Conservation (phyloP, 306 rosid species). For the Castanospermum australe region DNA sequence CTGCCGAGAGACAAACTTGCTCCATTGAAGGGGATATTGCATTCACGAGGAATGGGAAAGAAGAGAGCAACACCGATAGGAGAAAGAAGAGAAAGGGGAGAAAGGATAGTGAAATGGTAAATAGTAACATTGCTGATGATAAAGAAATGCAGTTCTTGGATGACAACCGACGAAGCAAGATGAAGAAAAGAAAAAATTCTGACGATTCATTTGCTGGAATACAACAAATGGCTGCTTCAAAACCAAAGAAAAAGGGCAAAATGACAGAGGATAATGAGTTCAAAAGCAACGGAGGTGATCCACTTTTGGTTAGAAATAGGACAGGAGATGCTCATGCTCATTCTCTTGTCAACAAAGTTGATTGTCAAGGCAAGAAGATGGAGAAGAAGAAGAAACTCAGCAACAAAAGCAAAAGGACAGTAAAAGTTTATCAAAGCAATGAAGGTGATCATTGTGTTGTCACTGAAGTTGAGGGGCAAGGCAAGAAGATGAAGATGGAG, state of each 20-base stretch:
- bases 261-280: neutral
- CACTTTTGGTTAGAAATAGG: neutral
- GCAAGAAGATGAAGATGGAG: too few species aligned
- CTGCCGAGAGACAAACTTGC: neutral
- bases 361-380: constrained; percentile 15
- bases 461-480: too few species aligned
- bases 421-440: too few species aligned
- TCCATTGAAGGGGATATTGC: neutral
- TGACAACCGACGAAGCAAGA: constrained; percentile 11
- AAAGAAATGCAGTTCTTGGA: neutral
- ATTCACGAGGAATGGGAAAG: neutral
- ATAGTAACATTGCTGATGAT: neutral
- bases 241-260: neutral
- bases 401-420: neutral
- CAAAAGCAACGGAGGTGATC: neutral
- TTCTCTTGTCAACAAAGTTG: neutral
- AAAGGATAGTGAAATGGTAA: neutral
- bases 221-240: neutral
- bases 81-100: constrained; percentile 21
- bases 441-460: too few species aligned
- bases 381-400: neutral
- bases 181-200: neutral
- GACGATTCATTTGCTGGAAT: neutral
- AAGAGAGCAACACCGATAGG: neutral
- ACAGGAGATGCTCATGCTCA: neutral